Base-by-base conservation (phyloP, 495 filamentous ascomycete genomes). In the Mycothermus thermophilus region DNA sequence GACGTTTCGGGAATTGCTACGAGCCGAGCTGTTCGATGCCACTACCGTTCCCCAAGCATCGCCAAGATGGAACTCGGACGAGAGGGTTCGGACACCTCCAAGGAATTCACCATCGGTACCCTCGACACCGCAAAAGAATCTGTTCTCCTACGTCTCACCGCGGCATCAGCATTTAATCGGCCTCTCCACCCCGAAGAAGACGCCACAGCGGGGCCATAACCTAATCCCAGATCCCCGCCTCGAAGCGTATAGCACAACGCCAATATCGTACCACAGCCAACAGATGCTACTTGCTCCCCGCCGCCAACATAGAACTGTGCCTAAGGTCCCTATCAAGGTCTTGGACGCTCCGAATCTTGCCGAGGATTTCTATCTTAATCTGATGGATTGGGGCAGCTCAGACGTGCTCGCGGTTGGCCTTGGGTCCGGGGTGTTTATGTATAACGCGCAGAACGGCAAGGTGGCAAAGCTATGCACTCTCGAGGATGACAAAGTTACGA, bases 341-440 rank as follows among this genome's bases (percentile, higher is more conserved):
- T 66, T 97, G 3, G 90, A 97, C 66, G 90, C 92, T 1, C 90
- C 90, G 10, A 90, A 96, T 41, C 57, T 97, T 11, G 86, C 86
- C 18, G 90, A 97, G 46, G 92, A 97, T 54, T 97, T 95, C 55
- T 97, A 97, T 47, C 62, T 97, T 20, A 97, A 97, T 46, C 58
- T 97, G 17, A 87, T 97, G 2, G 90, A 97, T 46, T 97, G 90
- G 90, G 90, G 92, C n/a, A 88, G 80, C 46, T 83, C 77, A 43
- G 90, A 95, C 58, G 75, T 93, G 15, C 60, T 97, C 6, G 92
- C 85, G 10, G 90, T 97, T 19, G 90, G 90, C 0, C 59, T 97
- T 27, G 86, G 84, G 12, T 82, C 77, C 19, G 88, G 82, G 33
- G 90, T 97, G n/a, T 97, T 95, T 50, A 90, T 96, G 82, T 97